Evolutionary conservation across 768 basidiomycete genomes (phyloP), one percentile per base, ranked within the genome.

Genomic region (Hygrocybe punicea): DNA sequence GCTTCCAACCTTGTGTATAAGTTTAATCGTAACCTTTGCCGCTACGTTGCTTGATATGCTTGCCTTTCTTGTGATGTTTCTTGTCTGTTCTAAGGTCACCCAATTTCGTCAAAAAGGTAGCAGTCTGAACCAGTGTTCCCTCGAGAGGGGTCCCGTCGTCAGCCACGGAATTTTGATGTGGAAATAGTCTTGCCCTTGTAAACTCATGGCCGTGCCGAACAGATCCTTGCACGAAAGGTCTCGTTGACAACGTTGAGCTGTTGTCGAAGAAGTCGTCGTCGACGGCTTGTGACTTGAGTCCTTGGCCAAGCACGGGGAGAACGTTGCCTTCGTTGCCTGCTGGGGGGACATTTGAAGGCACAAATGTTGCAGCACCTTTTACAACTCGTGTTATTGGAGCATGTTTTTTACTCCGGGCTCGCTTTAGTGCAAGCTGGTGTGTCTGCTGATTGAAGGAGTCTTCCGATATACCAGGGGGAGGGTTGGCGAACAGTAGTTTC

Each of bases 301-400:
- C 78, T 29, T 72, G 67, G 3, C 67, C 71, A 29, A 68, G 70
- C 13, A 66, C 69, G 25, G 69, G 65, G 7, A 73, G 61, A 21
- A 64, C 60, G 45, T 56, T 53, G 19, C 51, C 65, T 23, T 59
- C 68, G 8, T 68, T 61, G 37, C 60, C 54, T 21, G 63, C 48
- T n/a, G 58, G 60, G n/a, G 67, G 56, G 17, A 63, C 59, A 39
- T 67, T 71, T 13, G 80, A 62, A 6, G 80, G 70, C 4, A 97
- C 79, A 66, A 85, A 96, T 0, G 95, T 95, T 67, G 93, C 87
- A 6, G 94, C 86, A 52, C 81, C 80, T 72, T 93, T 91, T 33
- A 79, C 81, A 37, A 98, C 96, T 39, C 93, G 84, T 2, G 93
- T 95, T 0, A 79, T 78, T 3, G 96, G 95, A 0, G 93, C 96